A percentile compares a stretch with the other conserved stretches of the same genome.
Conservation (phyloP, 2,329 filamentous ascomycete species). For the Talaromyces albobiverticillius region DNA sequence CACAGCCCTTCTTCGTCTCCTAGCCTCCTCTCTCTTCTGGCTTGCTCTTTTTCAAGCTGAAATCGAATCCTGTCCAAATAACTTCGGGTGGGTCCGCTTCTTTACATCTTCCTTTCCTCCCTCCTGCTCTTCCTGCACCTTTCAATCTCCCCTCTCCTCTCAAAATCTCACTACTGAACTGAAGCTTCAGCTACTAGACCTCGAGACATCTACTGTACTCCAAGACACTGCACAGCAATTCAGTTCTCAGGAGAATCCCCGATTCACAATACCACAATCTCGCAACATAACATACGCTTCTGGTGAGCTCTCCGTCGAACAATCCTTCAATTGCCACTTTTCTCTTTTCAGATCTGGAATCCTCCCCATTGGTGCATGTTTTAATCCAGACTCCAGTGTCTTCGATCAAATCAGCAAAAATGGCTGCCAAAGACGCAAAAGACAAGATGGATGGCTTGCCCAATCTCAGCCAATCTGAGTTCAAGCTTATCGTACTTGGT, state of each 20-base stretch:
- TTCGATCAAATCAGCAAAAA: not conserved
- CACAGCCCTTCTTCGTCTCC: not conserved
- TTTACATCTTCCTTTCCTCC: slow-evolving; percentile 7
- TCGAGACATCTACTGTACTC: no score
- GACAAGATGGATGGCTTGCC: not conserved
- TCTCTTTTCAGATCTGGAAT: no score
- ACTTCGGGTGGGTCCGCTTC: not conserved
- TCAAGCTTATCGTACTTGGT: slow-evolving; percentile 15
- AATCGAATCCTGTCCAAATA: not conserved
- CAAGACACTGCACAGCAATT: no score
- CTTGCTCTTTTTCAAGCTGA: not conserved
- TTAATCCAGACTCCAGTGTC: no score
- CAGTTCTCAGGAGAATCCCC: no score
- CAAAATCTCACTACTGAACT: not conserved
- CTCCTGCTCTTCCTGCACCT: slow-evolving; percentile 9
- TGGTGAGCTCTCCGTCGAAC: no score
- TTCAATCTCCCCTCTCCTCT: slow-evolving; percentile 1
- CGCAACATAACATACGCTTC: no score
- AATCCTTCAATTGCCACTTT: no score
- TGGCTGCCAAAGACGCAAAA: not conserved
- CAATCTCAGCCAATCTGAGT: slow-evolving; percentile 8
- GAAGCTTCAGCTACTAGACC: no score
- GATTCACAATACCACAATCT: no score
- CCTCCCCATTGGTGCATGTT: no score
- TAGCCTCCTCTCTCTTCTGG: not conserved